These are phyloP conservation scores for Aureobasidium subglaciale DNA, from an alignment of 2,329 filamentous ascomycete genomes.

Conservation along the genomic window DNA sequence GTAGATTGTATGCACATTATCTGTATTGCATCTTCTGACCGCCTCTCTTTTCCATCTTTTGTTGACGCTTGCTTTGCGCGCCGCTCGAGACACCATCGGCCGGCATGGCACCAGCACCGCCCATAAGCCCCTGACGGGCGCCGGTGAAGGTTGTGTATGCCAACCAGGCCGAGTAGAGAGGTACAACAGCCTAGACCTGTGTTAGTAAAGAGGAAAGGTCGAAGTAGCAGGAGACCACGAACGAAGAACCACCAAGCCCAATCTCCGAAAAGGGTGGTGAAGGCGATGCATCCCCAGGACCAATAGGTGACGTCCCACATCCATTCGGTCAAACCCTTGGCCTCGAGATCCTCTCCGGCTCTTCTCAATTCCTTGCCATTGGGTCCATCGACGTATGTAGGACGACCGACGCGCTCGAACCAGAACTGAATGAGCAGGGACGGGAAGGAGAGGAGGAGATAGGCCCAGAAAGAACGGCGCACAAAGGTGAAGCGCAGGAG, in stretches of 20 bases:
- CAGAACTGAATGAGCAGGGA: slow-evolving; percentile 74
- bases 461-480: slow-evolving; percentile 50
- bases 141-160: slow-evolving; percentile 42
- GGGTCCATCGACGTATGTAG: slow-evolving; percentile 54
- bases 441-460: slow-evolving; percentile 65
- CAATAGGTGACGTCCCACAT: slow-evolving; percentile 97
- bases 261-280: slow-evolving; percentile 75
- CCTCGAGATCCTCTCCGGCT: slow-evolving; percentile 80
- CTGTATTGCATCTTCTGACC: slow-evolving; percentile 43
- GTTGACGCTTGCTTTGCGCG: slow-evolving; percentile 41
- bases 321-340: slow-evolving; percentile 86
- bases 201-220: background rate
- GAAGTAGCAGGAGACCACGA: slow-evolving; percentile 13
- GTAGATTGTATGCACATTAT: slow-evolving; percentile 22
- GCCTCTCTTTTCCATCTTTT: slow-evolving; percentile 47
- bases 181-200: slow-evolving; percentile 30
- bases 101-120: slow-evolving; percentile 32
- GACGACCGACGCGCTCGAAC: slow-evolving; percentile 77
- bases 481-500: slow-evolving; percentile 57
- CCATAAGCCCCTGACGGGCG: slow-evolving; percentile 37
- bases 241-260: slow-evolving; percentile 63
- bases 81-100: slow-evolving; percentile 19
- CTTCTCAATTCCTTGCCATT: slow-evolving; percentile 60
- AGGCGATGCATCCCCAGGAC: slow-evolving; percentile 70
- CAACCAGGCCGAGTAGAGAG: slow-evolving; percentile 38